Base-by-base conservation (phyloP, 2,329 filamentous ascomycete genomes). In the Nannizziopsis barbatae region DNA sequence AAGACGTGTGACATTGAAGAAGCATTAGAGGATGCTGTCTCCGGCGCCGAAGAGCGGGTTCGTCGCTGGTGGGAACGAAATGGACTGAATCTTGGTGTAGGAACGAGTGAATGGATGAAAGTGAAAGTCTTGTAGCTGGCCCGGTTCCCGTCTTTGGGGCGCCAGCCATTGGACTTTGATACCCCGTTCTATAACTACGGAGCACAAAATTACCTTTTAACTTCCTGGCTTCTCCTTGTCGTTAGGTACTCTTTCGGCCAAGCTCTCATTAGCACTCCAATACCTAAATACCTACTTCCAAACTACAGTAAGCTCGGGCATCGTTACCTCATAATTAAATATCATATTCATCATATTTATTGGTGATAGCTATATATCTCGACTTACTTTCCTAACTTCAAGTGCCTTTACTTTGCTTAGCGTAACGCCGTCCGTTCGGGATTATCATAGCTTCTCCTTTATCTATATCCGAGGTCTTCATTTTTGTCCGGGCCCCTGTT, bases 1-100 rank as follows among this genome's bases (percentile, higher is more conserved):
- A 89, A 90, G 64, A 94, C 87, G 1, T 95, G 88, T 64, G 88
- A 94, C 64, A 92, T 96, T 52, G 89, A 95, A 63, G 90, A 95
- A 67, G 89, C 89, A 0, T 74, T 95, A 35, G 89, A 95, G 63
- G 89, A 95, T 62, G 86, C 86, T 17, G 77, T 90, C 3, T 77
- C 79, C 33, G 77, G 72, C 3, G 81, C 83, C 47, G 83, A 87
- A 53, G 79, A 81, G 55, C 75, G 76, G 33, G 86, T 94, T 14
- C 73, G 86, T 49, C 74, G 76, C 53, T 96, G 90, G 90, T 96
- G 90, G 90, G 83, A 85, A 18, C 71, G 75, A 55, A 90, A 92
- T 57, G 87, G 86, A 0, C 68, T 93, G 53, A 90, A 92, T 60
- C 65, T 93, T 45, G 84, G 86, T 1, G 73, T 92, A 36, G 81